Conservation (phyloP, 1,139 yeast species). For the Citeromyces hawaiiensis region DNA sequence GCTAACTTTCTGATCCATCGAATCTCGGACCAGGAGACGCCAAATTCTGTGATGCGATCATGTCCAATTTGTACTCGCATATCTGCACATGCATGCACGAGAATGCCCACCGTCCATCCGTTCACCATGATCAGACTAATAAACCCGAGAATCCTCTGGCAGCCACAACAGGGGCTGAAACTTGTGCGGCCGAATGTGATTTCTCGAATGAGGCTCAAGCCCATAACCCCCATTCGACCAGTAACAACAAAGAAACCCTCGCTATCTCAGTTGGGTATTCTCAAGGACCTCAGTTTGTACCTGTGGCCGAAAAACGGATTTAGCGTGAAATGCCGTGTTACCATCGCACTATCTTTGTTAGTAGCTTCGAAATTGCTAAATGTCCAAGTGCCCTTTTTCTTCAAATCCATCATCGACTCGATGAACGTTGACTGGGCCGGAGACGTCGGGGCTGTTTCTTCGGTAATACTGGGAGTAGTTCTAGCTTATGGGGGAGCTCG, state of each 20-base stretch:
- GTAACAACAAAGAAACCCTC: background rate
- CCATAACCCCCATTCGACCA: no score
- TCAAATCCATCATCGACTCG: constrained; percentile 77
- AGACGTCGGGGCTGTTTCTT: constrained; percentile 44
- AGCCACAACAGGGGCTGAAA: background rate
- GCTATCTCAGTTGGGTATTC: constrained; percentile 42
- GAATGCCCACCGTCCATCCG: background rate
- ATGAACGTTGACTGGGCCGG: constrained; percentile 86
- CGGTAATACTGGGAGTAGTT: constrained; percentile 60
- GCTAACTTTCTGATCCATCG: constrained; percentile 12
- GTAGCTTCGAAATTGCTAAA: constrained; percentile 74
- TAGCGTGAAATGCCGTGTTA: constrained; percentile 61
- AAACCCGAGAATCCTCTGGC: background rate
- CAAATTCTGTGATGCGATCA: no score
- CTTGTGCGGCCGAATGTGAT: background rate
- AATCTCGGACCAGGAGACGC: constrained; percentile 10
- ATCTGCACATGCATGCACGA: no score
- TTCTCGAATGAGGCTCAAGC: no score
- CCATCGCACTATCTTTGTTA: constrained; percentile 58
- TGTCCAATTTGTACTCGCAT: no score
- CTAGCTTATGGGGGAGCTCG: constrained; percentile 90
- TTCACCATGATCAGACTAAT: background rate
- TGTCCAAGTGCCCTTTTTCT: constrained; percentile 92
- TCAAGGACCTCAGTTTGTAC: constrained; percentile 52
- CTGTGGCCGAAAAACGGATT: constrained; percentile 82